Base-by-base conservation (phyloP, 2,329 filamentous ascomycete genomes). In the Hypoxylon rubiginosum region DNA sequence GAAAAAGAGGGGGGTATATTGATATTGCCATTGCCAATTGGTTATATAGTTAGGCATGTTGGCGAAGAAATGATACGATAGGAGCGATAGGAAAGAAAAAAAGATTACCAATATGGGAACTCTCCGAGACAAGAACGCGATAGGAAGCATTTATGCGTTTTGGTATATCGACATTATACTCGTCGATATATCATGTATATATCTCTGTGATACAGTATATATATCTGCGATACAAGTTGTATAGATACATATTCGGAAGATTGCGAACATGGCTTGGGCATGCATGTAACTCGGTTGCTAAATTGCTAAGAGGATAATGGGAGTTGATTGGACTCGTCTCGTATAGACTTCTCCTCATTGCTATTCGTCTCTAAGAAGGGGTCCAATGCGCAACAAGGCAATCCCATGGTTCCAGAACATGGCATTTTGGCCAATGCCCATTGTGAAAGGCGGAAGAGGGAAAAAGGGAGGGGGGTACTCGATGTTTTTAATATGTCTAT, bases 361-460 rank as follows among this genome's bases (percentile, higher is more conserved):
- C 5, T 9, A 51, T 11, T 32, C 7, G 30, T 21, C 46, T 56
- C 30, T 17, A 50, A 30, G 46, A 50, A 50, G 46, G 45, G 32
- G 13, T 61, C 34, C 51, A 54, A 71, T 71, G 68, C 67, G 62
- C 54, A 72, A 71, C 53, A 64, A 36, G 13, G 71, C 67, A 70
- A 72, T 74, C 71, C 71, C 72, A 73, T 73, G 50, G 53, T 55
- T 52, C 62, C 46, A 64, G 45, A 55, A 68, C 51, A 74, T 74
- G 72, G 71, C 67, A 74, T 73, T 74, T 58, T 58, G 61, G 51
- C 59, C 66, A 74, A 73, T 71, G n/a, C 58, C 71, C 66, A 74
- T 74, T 54, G 48, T 41, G 36, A 64, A 55, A 39, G 39, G 21
- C 17, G 51, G 39, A 43, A 43, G 21, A 19, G 15, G 32, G 51